Evolutionary conservation across 805 yeast genomes (phyloP).

Genomic region (Lipomyces starkeyi): DNA sequence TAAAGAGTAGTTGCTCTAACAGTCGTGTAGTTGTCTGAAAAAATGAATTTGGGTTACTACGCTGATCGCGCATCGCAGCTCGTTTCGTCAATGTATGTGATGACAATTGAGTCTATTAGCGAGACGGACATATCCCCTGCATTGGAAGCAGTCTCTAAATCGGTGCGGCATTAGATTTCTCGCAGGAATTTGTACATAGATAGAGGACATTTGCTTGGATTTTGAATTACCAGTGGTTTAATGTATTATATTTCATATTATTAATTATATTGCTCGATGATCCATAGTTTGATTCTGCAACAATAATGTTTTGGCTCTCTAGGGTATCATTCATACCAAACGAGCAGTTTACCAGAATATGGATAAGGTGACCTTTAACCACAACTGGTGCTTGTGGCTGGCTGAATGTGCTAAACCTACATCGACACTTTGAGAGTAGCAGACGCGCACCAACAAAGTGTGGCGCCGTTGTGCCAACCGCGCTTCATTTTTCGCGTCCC

Average conservation of each 20-base stretch:
- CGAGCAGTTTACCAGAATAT: too few species aligned
- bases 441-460: background rate
- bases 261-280: too few species aligned
- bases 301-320: too few species aligned
- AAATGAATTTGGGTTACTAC: constrained; percentile 17
- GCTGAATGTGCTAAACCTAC: too few species aligned
- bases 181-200: background rate
- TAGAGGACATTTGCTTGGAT: background rate
- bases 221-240: background rate
- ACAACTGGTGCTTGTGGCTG: too few species aligned
- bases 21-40: constrained; percentile 13
- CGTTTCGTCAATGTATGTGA: constrained; percentile 20
- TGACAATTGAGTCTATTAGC: constrained; percentile 23
- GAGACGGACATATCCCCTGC: constrained; percentile 23
- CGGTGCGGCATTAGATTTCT: constrained; percentile 20
- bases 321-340: too few species aligned
- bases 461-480: background rate
- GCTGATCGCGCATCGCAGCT: constrained; percentile 9
- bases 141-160: constrained; percentile 22
- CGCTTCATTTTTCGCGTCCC: background rate
- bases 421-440: background rate
- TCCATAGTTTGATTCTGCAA: too few species aligned
- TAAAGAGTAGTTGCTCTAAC: background rate
- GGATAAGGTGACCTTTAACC: too few species aligned
- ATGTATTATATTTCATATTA: background rate